These are phyloP conservation scores for Halenospora varia DNA, from an alignment of 495 filamentous ascomycete genomes.

Conservation along the genomic window DNA sequence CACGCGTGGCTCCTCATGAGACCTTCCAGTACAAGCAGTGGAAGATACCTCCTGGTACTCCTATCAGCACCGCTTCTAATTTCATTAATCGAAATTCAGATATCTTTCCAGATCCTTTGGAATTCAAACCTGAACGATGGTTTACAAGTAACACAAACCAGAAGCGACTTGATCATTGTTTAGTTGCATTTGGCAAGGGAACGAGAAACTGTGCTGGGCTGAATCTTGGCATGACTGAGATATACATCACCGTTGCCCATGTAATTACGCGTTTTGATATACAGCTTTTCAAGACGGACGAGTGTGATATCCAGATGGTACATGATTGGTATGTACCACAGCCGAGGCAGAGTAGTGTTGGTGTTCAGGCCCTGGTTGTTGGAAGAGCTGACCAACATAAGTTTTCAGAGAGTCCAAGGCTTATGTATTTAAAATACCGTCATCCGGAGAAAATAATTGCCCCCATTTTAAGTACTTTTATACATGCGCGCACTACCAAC, in stretches of 20 bases:
- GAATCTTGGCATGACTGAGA: conserved; percentile 12
- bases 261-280: neutral
- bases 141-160: conserved; percentile 16
- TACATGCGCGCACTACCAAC: too few species aligned
- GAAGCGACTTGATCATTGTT: conserved; percentile 28
- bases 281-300: neutral
- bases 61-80: conserved; percentile 35
- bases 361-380: neutral
- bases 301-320: neutral
- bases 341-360: neutral
- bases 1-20: conserved; percentile 16
- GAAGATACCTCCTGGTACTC: conserved; percentile 34
- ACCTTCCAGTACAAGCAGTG: conserved; percentile 12
- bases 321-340: neutral
- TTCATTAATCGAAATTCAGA: conserved; percentile 34
- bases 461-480: too few species aligned
- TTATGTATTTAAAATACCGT: too few species aligned
- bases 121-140: conserved; percentile 42
- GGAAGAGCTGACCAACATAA: too few species aligned
- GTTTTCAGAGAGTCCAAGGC: too few species aligned
- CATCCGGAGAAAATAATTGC: too few species aligned
- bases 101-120: conserved; percentile 32
- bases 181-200: conserved; percentile 41
- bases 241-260: neutral
- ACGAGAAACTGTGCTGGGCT: conserved; percentile 39